phyloP scores from a whole-genome alignment of 108 stramenopile genomes.

The Discostella pseudostelligera region DNA sequence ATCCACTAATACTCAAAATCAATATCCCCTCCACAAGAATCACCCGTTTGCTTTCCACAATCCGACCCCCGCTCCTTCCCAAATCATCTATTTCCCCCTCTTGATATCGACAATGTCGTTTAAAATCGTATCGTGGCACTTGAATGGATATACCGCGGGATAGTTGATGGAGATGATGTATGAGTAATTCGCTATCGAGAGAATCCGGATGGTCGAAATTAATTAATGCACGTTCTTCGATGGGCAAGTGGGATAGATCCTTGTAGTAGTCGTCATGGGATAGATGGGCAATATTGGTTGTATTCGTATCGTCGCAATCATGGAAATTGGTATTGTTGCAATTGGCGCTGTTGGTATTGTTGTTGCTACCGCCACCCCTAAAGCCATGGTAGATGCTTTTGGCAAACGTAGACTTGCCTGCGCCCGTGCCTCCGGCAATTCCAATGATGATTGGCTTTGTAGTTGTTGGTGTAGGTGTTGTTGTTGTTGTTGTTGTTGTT shows the following conservation, averaged over 20 bases:
- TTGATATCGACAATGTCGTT: constrained; percentile 72
- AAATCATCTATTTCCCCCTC: constrained; percentile 46
- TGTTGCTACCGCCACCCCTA: constrained; percentile 70
- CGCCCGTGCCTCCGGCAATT: constrained; percentile 81
- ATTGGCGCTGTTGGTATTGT: constrained; percentile 68
- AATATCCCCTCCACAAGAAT: constrained; percentile 93
- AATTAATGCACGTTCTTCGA: constrained; percentile 68
- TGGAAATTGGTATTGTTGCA: neutral
- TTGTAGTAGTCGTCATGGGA: constrained; percentile 55
- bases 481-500: neutral
- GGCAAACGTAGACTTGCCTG: constrained; percentile 87
- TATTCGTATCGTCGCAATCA: neutral
- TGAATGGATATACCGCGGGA: constrained; percentile 64
- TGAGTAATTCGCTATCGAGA: constrained; percentile 88
- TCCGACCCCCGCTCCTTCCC: constrained; percentile 31
- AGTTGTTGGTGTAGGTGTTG: neutral
- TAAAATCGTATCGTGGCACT: constrained; percentile 92
- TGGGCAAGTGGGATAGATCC: constrained; percentile 73
- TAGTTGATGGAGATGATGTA: constrained; percentile 74
- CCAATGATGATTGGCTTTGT: constrained; percentile 56
- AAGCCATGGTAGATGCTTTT: constrained; percentile 65
- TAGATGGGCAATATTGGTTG: constrained; percentile 27
- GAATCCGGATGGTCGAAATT: constrained; percentile 97
- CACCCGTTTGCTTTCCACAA: constrained; percentile 61
- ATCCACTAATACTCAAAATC: constrained; percentile 74